phyloP scores from a whole-genome alignment of 805 yeast species.

The Starmerella sirachaensis region DNA sequence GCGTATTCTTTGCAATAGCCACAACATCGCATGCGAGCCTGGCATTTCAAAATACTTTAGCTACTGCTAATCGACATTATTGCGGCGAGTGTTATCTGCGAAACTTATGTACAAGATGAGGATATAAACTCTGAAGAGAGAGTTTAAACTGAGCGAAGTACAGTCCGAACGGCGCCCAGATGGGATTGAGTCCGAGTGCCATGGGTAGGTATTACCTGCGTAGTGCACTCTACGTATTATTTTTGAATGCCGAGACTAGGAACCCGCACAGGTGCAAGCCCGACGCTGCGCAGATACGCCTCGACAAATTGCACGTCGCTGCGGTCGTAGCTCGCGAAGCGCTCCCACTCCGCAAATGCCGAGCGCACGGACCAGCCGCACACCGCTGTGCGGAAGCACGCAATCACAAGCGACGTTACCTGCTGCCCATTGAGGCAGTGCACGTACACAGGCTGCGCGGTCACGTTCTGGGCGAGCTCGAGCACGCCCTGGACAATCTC shows the following conservation, averaged over 20 bases:
- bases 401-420: constrained; percentile 69
- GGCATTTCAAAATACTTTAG: no score
- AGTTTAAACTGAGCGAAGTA: no score
- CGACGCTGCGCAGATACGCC: constrained; percentile 36
- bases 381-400: constrained; percentile 70
- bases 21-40: no score
- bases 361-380: constrained; percentile 87
- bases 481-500: constrained; percentile 48
- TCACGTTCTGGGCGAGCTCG: constrained; percentile 45
- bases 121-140: no score
- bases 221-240: no score
- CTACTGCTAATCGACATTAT: no score
- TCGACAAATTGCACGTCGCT: constrained; percentile 80
- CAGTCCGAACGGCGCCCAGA: no score
- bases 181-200: no score
- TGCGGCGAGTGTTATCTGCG: no score
- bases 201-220: no score
- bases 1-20: no score
- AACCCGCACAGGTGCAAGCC: background rate
- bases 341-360: constrained; percentile 71
- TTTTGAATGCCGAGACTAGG: constrained; percentile 3
- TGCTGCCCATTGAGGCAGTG: constrained; percentile 89
- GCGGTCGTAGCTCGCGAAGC: constrained; percentile 63
- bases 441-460: constrained; percentile 58
- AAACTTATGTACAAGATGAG: no score